Base-by-base conservation (phyloP, 345 rosid species). In the Angophora floribunda region DNA sequence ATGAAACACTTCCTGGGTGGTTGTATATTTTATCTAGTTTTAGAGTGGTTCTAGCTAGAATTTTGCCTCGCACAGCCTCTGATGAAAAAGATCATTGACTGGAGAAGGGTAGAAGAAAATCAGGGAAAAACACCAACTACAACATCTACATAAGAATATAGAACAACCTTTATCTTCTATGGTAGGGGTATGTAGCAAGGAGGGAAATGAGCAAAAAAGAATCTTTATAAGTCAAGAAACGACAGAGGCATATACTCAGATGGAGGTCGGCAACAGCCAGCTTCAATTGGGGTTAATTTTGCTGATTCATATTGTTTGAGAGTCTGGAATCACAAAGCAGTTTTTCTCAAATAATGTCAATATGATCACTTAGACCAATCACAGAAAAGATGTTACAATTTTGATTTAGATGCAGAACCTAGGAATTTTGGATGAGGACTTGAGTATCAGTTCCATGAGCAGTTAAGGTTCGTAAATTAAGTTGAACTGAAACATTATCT, bases 201-300 rank as follows among this genome's bases (percentile, higher is more conserved):
- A 26, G 10, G 55, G 14, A 9, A 85, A 85, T 51, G 86, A 30
- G 3, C 41, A 36, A 13, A 51, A 53, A 51, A 30, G 16, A n/a
- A 85, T 51, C 14, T 51, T 51, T 85, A 30, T 30, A 14, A 30
- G 86, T 30, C 21, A 24, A 41, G 61, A 30, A 85, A 30, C 51
- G 86, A 32, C 24, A 49, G 84, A 86, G 90, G 86, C 12, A 87
- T 90, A 49, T 95, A 97, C 98, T 95, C 97, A 30, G 97, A 96
- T 89, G 99, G 99, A 19, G 99, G 99, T 87, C 94, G 91, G 91
- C 99, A 96, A 92, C 99, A 96, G 89, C 99, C 98, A 82, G 96
- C 97, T 94, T 97, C 99, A 86, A 97, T 94, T 3, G 99, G 96
- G 11, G 93, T 95, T 89, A 97, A 89, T 70, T 94, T 93, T 70